phyloP scores from a whole-genome alignment of 2,329 filamentous ascomycete species.

The Lasiodiplodia theobromae region DNA sequence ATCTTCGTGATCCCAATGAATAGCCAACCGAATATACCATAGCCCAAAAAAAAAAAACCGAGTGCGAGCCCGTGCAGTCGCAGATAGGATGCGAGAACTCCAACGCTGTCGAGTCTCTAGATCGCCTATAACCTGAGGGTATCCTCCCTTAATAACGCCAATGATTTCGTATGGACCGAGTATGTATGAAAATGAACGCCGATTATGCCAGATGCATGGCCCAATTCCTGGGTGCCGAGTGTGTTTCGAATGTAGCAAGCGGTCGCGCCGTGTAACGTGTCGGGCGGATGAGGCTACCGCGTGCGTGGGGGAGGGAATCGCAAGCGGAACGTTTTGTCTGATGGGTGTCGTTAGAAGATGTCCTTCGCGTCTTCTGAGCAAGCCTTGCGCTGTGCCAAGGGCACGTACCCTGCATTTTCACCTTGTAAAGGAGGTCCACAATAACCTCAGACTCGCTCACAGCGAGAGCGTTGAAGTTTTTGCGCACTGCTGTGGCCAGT shows the following conservation, averaged over 20 bases:
- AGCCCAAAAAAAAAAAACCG: conserved; percentile 1
- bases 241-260: not conserved
- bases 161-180: conserved; percentile 6
- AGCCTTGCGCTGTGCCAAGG: not conserved
- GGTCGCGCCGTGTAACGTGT: conserved; percentile 38
- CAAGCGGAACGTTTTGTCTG: conserved; percentile 57
- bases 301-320: conserved; percentile 48
- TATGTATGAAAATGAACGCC: conserved; percentile 17
- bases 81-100: conserved; percentile 13
- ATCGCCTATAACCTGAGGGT: conserved; percentile 22
- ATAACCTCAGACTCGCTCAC: conserved; percentile 85
- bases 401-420: conserved; percentile 63
- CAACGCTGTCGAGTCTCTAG: conserved; percentile 10
- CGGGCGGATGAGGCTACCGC: conserved; percentile 37
- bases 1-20: conserved; percentile 19
- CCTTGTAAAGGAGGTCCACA: conserved; percentile 78
- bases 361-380: no score
- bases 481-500: conserved; percentile 74
- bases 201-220: conserved; percentile 16
- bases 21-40: conserved; percentile 5
- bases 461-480: conserved; percentile 82
- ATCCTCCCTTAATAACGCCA: conserved; percentile 26
- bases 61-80: not conserved
- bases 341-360: conserved; percentile 22
- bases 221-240: not conserved